Evolutionary conservation across 148 eudicot genomes (phyloP).

Genomic region (Persicaria maculosa): DNA sequence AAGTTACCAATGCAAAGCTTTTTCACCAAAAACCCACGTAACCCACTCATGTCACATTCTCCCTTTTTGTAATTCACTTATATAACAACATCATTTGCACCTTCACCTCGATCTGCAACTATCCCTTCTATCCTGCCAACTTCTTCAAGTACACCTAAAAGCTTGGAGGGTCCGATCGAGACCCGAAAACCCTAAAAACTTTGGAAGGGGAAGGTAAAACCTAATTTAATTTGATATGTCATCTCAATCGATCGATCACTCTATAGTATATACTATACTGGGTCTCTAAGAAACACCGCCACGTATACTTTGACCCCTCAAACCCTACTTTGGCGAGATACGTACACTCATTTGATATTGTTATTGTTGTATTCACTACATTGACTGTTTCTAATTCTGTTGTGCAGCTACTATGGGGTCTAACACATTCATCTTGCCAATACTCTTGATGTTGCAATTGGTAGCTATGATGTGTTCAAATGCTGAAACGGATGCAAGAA

Average conservation of each 20-base stretch:
- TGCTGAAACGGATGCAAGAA: neutral
- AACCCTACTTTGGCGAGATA: no score
- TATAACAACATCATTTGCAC: neutral
- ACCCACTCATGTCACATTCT: neutral
- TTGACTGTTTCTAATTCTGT: neutral
- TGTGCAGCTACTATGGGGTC: neutral
- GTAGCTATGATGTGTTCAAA: neutral
- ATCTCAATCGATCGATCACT: neutral
- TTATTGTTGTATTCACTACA: no score
- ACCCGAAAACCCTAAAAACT: neutral
- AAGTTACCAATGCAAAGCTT: neutral
- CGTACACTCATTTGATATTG: no score
- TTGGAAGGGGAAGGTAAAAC: neutral
- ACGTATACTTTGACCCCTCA: no score
- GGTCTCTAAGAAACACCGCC: no score
- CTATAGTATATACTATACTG: no score
- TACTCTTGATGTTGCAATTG: neutral
- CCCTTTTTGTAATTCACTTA: neutral
- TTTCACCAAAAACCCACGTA: neutral
- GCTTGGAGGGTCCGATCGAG: neutral
- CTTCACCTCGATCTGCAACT: neutral
- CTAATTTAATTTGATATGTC: neutral
- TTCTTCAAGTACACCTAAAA: neutral
- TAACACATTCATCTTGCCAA: neutral
- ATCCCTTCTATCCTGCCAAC: neutral